A percentile compares a stretch with the other conserved stretches of the same genome.
These are phyloP conservation scores for Ceratocystis ficicola DNA, from an alignment of 2,329 filamentous ascomycete species.

Conservation along the genomic window DNA sequence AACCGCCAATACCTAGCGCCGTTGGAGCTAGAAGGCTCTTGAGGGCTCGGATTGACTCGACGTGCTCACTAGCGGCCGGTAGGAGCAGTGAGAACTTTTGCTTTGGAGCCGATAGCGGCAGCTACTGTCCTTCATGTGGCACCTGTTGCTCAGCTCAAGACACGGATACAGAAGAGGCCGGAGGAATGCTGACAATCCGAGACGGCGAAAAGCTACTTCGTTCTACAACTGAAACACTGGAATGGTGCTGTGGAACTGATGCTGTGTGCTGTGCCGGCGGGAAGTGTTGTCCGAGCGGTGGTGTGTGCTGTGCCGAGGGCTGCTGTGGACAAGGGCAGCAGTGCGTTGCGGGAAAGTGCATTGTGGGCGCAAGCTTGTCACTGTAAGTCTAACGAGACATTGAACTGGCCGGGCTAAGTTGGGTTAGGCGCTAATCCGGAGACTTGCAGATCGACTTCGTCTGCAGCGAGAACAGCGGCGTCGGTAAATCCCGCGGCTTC, in stretches of 20 bases:
- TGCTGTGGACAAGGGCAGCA: conserved; percentile 20
- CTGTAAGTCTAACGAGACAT: background rate
- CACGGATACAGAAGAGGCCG: too few species aligned
- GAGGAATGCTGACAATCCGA: too few species aligned
- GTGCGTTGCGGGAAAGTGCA: conserved; percentile 20
- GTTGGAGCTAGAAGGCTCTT: background rate
- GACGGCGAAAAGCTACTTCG: background rate
- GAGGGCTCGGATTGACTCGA: background rate
- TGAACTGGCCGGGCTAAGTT: background rate
- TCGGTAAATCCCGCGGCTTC: background rate
- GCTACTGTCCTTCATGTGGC: conserved; percentile 21
- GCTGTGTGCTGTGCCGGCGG: conserved; percentile 22
- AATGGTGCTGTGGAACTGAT: conserved; percentile 20
- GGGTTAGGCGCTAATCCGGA: background rate
- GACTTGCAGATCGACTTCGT: conserved; percentile 1
- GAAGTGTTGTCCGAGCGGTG: conserved; percentile 20
- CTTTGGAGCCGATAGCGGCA: conserved; percentile 15
- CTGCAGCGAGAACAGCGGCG: background rate
- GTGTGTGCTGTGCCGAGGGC: conserved; percentile 21
- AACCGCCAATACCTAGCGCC: background rate
- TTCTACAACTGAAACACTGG: background rate
- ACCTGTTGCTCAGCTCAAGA: conserved; percentile 18
- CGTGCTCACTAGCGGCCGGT: conserved; percentile 8
- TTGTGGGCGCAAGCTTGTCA: background rate
- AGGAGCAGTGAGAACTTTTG: conserved; percentile 21